Percentiles rank a stretch among this genome's conserved stretches.
These are phyloP conservation scores for Colletotrichum trifolii DNA, from an alignment of 2,329 filamentous ascomycete genomes.

Conservation along the genomic window DNA sequence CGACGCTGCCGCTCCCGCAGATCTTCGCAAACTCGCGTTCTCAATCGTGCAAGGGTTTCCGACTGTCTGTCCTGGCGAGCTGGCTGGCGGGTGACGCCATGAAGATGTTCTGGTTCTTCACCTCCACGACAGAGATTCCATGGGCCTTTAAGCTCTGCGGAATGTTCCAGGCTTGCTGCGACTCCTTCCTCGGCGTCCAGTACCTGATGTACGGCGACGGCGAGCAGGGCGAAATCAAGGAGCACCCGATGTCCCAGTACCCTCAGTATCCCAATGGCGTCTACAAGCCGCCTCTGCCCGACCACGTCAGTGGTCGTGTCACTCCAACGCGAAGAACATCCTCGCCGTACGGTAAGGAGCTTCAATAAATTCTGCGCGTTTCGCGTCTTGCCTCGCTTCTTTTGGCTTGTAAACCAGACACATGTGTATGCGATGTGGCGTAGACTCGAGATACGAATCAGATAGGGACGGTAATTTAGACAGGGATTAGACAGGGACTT, in stretches of 20 bases:
- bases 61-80: constrained; percentile 78
- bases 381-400: background rate
- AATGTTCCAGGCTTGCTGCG: constrained; percentile 82
- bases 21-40: constrained; percentile 76
- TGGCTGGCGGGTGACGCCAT: constrained; percentile 85
- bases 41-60: constrained; percentile 80
- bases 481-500: constrained; percentile 34
- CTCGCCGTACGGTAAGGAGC: constrained; percentile 42
- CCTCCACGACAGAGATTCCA: constrained; percentile 75
- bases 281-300: constrained; percentile 45
- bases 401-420: constrained; percentile 6
- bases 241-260: constrained; percentile 47
- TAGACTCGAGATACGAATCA: constrained; percentile 18
- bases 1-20: constrained; percentile 84
- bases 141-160: constrained; percentile 85
- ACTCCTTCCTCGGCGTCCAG: constrained; percentile 78
- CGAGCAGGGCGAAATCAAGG: constrained; percentile 50
- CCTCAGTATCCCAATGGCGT: constrained; percentile 44
- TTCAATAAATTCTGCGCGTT: constrained; percentile 12
- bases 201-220: constrained; percentile 76
- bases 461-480: constrained; percentile 29
- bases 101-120: constrained; percentile 91
- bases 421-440: constrained; percentile 15
- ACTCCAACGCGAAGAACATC: constrained; percentile 52
- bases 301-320: constrained; percentile 47